Percentiles rank a stretch among this genome's conserved stretches.
Conservation (phyloP, 768 basidiomycete genomes). For the Naganishia friedmannii region DNA sequence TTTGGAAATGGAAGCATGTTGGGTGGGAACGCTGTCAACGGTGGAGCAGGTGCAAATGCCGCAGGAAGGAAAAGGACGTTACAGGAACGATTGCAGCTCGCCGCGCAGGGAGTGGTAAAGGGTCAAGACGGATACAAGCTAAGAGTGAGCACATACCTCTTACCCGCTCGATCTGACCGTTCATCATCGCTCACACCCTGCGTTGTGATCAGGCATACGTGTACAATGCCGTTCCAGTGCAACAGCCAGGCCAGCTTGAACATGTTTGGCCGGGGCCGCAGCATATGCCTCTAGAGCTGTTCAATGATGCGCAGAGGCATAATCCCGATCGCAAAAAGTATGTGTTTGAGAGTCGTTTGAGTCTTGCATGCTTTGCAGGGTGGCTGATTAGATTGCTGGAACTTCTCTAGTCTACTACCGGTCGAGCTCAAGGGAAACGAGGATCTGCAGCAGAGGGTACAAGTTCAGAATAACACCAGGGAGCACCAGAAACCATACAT, state of each 20-base stretch:
- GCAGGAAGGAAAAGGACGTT: conserved; percentile 22
- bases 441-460: conserved; percentile 26
- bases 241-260: conserved; percentile 9
- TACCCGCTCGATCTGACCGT: too few species aligned
- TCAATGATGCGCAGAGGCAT: conserved; percentile 27
- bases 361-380: background rate
- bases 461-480: conserved; percentile 21
- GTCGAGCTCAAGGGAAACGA: conserved; percentile 29
- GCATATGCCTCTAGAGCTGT: conserved; percentile 21
- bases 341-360: background rate
- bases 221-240: conserved; percentile 26
- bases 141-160: background rate
- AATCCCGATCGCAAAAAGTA: conserved; percentile 27
- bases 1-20: background rate
- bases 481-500: conserved; percentile 28
- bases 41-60: background rate
- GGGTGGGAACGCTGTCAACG: background rate
- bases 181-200: background rate
- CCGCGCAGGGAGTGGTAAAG: conserved; percentile 22
- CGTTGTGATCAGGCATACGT: conserved; percentile 18
- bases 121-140: conserved; percentile 21
- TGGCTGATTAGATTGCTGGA: background rate
- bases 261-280: conserved; percentile 26
- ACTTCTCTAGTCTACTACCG: conserved; percentile 14
- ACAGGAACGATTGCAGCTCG: conserved; percentile 27